These are phyloP conservation scores for Atalantia buxifolia DNA, from an alignment of 345 rosid species.

Conservation along the genomic window DNA sequence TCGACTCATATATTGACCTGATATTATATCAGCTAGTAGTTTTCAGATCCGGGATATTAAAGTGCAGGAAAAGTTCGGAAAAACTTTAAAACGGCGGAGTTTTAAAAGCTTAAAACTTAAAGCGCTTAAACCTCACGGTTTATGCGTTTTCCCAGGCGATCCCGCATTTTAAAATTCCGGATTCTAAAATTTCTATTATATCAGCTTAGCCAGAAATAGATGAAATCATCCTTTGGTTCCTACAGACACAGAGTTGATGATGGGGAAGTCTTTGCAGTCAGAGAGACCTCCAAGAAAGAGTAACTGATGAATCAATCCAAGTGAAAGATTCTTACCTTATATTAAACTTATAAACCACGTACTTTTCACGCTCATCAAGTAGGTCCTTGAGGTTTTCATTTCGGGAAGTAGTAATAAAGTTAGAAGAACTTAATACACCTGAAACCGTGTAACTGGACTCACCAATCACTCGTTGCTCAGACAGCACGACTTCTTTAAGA, in stretches of 20 bases:
- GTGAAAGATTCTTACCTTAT: conserved; percentile 44
- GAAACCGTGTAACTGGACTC: conserved; percentile 55
- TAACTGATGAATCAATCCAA: conserved; percentile 4
- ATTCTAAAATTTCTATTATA: too few relatives aligned
- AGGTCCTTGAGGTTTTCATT: conserved; percentile 61
- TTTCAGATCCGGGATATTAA: too few relatives aligned
- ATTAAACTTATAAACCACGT: conserved; percentile 63
- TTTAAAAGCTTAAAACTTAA: too few relatives aligned
- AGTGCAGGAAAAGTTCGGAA: too few relatives aligned
- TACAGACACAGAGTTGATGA: background rate
- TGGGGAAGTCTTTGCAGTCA: background rate
- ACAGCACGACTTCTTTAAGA: conserved; percentile 47
- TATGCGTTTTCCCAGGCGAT: too few relatives aligned
- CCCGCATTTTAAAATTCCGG: too few relatives aligned
- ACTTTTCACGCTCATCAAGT: conserved; percentile 49
- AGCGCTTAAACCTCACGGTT: too few relatives aligned
- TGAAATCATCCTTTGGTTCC: background rate
- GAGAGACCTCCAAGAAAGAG: background rate
- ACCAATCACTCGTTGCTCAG: conserved; percentile 43
- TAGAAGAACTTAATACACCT: conserved; percentile 61
- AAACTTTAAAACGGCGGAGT: too few relatives aligned
- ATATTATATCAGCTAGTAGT: background rate
- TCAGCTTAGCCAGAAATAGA: background rate
- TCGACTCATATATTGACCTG: background rate
- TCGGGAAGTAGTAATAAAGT: conserved; percentile 50